Base-by-base conservation (phyloP, 176 grass and related monocot genomes). In the Raddia distichophylla region DNA sequence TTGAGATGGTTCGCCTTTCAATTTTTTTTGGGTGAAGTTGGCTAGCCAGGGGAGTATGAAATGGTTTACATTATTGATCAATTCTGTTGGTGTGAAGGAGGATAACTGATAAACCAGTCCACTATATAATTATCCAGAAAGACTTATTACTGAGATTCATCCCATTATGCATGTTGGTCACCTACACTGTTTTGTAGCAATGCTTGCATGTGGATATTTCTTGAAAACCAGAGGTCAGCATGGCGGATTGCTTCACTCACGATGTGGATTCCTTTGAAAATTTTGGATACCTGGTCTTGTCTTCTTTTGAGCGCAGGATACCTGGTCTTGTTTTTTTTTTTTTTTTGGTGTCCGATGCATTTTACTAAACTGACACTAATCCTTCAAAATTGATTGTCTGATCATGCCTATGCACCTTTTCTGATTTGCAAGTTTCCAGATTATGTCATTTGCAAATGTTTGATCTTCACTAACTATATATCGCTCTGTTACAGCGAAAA, bases 401-500 rank as follows among this genome's bases (percentile, higher is more conserved):
- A 80, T 51, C 9, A 67, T 69, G 20, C n/a, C 8, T 3, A 13
- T 73, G 44, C 43, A 57, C 0, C 6, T 44, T 56, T 37, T 15
- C 6, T 60, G 27, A n/a, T 13, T 33, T 58, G 64, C 8, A 8
- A 37, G 54, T 55, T 62, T 16, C 35, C 22, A 7, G 8, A 40
- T 43, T 80, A 70, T 65, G 19, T 4, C 66, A 47, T 76, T 5
- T 19, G 37, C 12, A 56, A 33, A 46, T 73, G 32, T 43, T 42
- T 37, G 13, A 66, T 60, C 66, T 57, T 18, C 16, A 59, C 8
- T 22, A 45, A 74, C 5, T 12, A n/a, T 69, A 44, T 65, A 27
- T 34, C 47, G 22, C 32, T 67, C 16, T 88, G 51, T 76, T 55
- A 66, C 80, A 99, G 96, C 93, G 32, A 99, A 95, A 88, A 86